These are phyloP conservation scores for Xenoacremonium recifei DNA, from an alignment of 2,329 filamentous ascomycete genomes.

Conservation along the genomic window DNA sequence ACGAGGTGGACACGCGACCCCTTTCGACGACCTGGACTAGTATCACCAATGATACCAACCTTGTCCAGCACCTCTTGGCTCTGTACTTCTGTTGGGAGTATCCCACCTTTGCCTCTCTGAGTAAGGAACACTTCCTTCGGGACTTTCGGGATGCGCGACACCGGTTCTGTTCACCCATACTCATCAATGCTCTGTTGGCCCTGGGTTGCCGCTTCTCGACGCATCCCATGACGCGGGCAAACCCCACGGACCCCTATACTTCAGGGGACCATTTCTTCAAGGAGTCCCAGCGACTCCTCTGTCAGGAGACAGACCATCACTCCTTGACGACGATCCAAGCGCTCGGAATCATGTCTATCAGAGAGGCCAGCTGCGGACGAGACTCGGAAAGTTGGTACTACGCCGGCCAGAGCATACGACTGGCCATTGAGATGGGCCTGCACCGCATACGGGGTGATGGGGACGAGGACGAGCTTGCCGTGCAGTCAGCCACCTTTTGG, in stretches of 20 bases:
- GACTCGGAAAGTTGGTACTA: constrained; percentile 74
- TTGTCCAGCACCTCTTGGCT: constrained; percentile 63
- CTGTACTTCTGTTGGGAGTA: constrained; percentile 77
- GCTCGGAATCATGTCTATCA: constrained; percentile 71
- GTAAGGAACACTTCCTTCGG: constrained; percentile 66
- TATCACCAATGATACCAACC: constrained; percentile 54
- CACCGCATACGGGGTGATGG: constrained; percentile 52
- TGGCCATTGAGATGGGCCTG: constrained; percentile 70
- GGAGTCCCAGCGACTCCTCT: constrained; percentile 62
- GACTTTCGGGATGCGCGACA: constrained; percentile 61
- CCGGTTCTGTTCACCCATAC: constrained; percentile 65
- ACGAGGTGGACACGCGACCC: constrained; percentile 42
- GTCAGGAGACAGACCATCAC: constrained; percentile 57
- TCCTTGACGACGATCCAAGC: constrained; percentile 71
- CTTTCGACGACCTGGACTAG: constrained; percentile 56
- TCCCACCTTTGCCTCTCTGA: constrained; percentile 70
- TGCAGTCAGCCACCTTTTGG: constrained; percentile 61
- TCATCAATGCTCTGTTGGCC: constrained; percentile 65
- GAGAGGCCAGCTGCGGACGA: constrained; percentile 70
- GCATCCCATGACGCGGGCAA: constrained; percentile 60
- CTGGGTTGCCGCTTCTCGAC: constrained; percentile 69
- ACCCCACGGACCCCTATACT: constrained; percentile 59
- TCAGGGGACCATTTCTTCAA: constrained; percentile 75
- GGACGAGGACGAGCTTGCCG: constrained; percentile 56
- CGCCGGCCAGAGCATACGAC: constrained; percentile 68